phyloP scores from a whole-genome alignment of 176 grass and related monocot genomes.

The Ananas comosus region DNA sequence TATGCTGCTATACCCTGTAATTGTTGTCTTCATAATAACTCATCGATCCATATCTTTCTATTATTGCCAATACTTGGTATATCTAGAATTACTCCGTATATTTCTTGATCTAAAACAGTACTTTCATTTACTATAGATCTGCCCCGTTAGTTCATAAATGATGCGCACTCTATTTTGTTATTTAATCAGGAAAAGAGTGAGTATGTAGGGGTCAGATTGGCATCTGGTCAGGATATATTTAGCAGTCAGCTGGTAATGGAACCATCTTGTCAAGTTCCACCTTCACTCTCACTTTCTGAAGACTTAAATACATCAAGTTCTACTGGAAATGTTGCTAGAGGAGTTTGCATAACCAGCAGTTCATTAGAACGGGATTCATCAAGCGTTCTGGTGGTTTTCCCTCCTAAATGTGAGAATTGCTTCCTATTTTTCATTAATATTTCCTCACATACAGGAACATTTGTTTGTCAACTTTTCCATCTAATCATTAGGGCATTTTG shows the following conservation, averaged over 20 bases:
- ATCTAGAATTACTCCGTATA: too few relatives aligned
- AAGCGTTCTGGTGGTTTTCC: constrained; percentile 77
- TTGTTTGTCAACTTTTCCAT: neutral
- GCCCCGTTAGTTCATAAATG: neutral
- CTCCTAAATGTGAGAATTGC: constrained; percentile 78
- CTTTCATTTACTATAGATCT: constrained; percentile 4
- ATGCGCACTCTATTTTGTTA: constrained; percentile 3
- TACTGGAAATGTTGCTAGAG: constrained; percentile 45
- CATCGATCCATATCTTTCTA: neutral
- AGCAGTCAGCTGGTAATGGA: constrained; percentile 68
- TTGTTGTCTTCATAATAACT: constrained; percentile 5
- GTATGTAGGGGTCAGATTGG: constrained; percentile 66
- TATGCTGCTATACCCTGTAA: neutral
- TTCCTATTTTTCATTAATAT: neutral
- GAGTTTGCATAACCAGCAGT: constrained; percentile 69
- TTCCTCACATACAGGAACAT: constrained; percentile 8
- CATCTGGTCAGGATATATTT: constrained; percentile 84
- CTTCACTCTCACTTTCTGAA: constrained; percentile 34
- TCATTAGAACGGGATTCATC: constrained; percentile 48
- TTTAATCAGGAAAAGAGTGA: constrained; percentile 48
- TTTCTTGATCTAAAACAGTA: neutral
- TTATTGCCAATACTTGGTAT: neutral
- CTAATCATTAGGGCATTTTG: constrained; percentile 2
- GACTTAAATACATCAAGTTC: constrained; percentile 21
- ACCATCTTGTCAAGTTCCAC: constrained; percentile 57